These are phyloP conservation scores for Ploettnerulaceae sp. DNA, from an alignment of 2,329 filamentous ascomycete genomes.

Conservation along the genomic window DNA sequence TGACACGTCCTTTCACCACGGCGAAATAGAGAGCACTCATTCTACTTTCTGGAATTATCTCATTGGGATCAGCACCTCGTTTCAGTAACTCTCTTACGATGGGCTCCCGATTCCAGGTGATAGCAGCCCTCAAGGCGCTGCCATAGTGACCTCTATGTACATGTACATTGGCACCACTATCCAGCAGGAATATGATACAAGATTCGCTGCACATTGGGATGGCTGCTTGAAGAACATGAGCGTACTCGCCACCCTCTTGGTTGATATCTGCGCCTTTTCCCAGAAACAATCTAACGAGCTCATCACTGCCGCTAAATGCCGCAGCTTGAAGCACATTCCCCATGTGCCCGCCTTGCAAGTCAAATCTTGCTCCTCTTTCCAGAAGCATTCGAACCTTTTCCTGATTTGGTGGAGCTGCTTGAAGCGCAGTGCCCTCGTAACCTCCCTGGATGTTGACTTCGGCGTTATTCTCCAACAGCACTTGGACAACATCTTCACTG, in stretches of 20 bases:
- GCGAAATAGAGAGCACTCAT: constrained; percentile 8
- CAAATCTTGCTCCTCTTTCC: too few relatives aligned
- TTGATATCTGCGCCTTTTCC: constrained; percentile 14
- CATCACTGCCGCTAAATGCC: not conserved
- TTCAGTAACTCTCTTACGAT: constrained; percentile 14
- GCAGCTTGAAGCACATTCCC: too few relatives aligned
- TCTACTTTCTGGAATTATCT: not conserved
- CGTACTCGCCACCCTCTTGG: constrained; percentile 8
- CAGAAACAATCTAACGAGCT: constrained; percentile 12
- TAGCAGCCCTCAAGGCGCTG: constrained; percentile 17
- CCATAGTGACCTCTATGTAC: constrained; percentile 7
- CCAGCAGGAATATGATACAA: constrained; percentile 10
- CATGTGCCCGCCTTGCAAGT: too few relatives aligned
- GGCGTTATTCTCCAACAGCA: not conserved
- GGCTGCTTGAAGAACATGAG: constrained; percentile 14
- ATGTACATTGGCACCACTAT: constrained; percentile 14
- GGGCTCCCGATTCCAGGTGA: not conserved
- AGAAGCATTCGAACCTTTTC: too few relatives aligned
- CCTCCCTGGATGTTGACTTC: constrained; percentile 3
- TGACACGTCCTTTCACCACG: not conserved
- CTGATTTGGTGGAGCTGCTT: too few relatives aligned
- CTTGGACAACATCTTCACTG: not conserved
- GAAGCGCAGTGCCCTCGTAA: not conserved
- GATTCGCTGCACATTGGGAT: not conserved
- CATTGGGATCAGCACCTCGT: constrained; percentile 17